Conservation (phyloP, 768 basidiomycete genomes). For the Hydnomerulius pinastri region DNA sequence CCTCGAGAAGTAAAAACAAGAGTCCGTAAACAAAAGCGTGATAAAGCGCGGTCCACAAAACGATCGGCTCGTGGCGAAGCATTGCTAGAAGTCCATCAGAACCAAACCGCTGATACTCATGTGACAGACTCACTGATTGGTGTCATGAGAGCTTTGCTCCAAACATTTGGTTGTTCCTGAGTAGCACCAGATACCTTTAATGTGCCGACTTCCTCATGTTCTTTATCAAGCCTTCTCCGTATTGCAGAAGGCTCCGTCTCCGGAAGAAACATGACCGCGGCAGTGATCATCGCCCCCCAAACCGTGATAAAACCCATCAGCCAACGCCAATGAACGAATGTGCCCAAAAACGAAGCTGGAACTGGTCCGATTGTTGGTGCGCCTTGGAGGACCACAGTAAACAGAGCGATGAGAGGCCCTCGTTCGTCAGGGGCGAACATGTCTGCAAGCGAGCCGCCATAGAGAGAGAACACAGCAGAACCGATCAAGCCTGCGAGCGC, state of each 20-base stretch:
- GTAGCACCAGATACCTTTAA: neutral
- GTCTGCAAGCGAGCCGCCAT: constrained; percentile 27
- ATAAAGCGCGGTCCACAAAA: constrained; percentile 28
- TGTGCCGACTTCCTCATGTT: neutral
- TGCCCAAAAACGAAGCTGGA: constrained; percentile 23
- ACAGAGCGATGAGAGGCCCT: constrained; percentile 22
- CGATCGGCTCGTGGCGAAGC: constrained; percentile 26
- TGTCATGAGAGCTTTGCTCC: constrained; percentile 13
- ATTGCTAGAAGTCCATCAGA: constrained; percentile 19
- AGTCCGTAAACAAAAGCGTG: constrained; percentile 31
- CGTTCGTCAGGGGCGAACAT: constrained; percentile 27
- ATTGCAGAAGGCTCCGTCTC: constrained; percentile 24
- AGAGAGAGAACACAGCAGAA: constrained; percentile 21
- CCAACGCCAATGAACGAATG: constrained; percentile 23
- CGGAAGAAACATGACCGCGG: constrained; percentile 16
- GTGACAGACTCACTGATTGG: constrained; percentile 23
- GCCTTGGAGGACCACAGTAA: constrained; percentile 27
- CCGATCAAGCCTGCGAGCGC: constrained; percentile 21
- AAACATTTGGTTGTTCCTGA: constrained; percentile 4
- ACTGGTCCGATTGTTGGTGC: constrained; percentile 28
- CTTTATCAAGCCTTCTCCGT: constrained; percentile 11
- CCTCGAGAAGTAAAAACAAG: constrained; percentile 31
- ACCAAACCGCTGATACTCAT: too few relatives aligned
- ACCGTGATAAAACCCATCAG: constrained; percentile 21
- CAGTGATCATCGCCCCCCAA: constrained; percentile 20